A percentile compares a stretch with the other conserved stretches of the same genome.
These are phyloP conservation scores for Camelina neglecta DNA, from an alignment of 345 rosid genomes.

Conservation along the genomic window DNA sequence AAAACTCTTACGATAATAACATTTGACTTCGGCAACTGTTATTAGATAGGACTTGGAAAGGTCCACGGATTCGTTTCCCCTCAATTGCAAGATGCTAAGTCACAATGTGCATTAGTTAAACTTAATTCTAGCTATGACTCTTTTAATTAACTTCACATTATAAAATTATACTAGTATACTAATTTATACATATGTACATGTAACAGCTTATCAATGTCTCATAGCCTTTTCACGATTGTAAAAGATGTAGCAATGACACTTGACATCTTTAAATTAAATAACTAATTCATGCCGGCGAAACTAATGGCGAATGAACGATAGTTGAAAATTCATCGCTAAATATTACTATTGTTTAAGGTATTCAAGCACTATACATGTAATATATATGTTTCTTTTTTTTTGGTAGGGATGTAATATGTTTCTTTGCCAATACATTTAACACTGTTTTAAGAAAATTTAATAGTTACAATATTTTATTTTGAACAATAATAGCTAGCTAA, in stretches of 20 bases:
- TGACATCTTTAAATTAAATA: neutral
- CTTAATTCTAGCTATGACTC: neutral
- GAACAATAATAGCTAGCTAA: neutral
- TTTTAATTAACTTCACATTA: constrained; percentile 22
- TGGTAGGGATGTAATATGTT: too few relatives aligned
- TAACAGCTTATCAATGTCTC: neutral
- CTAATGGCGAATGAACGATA: neutral
- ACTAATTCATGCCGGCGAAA: neutral
- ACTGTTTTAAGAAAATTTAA: neutral
- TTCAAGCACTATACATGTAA: neutral
- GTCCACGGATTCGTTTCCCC: constrained; percentile 7
- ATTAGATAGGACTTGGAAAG: constrained; percentile 24
- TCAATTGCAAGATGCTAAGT: constrained; percentile 10
- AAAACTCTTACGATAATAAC: constrained; percentile 13
- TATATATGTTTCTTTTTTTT: too few relatives aligned
- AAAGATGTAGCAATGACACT: neutral
- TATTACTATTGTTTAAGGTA: neutral
- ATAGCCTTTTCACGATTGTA: neutral
- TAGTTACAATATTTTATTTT: neutral
- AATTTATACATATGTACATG: neutral
- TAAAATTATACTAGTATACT: neutral
- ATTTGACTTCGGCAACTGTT: constrained; percentile 28
- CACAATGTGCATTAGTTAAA: constrained; percentile 10
- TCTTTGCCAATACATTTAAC: neutral
- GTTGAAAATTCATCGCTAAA: neutral